Conservation (phyloP, 441 rosid genomes). For the Euphorbia corollata region DNA sequence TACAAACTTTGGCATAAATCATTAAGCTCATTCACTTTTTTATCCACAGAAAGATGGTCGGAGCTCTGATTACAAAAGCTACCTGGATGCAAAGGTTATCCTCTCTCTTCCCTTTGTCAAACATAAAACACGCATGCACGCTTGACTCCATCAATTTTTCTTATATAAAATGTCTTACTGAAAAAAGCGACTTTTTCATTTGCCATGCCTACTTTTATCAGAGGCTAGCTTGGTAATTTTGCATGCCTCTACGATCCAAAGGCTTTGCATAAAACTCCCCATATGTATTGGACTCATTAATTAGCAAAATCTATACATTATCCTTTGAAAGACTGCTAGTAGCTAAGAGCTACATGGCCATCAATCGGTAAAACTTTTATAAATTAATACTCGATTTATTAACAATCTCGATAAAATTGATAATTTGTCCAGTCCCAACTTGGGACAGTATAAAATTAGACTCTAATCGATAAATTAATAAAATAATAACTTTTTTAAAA, state of each 20-base stretch:
- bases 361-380: too few species aligned
- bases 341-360: neutral
- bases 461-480: too few species aligned
- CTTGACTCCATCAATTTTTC: neutral
- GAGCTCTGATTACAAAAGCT: slow-evolving; percentile 72
- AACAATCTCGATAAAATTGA: too few species aligned
- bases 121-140: neutral
- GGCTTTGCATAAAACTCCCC: too few species aligned
- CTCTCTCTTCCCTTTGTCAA: slow-evolving; percentile 12
- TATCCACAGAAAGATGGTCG: slow-evolving; percentile 71
- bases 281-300: neutral
- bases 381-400: too few species aligned
- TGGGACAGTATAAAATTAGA: too few species aligned
- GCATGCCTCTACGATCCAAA: neutral
- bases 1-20: slow-evolving; percentile 3
- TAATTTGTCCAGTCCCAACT: too few species aligned
- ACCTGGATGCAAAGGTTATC: slow-evolving; percentile 86
- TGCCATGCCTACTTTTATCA: neutral
- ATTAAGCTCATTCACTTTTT: slow-evolving; percentile 22
- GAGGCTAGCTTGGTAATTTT: neutral
- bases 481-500: too few species aligned
- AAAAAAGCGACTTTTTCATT: neutral
- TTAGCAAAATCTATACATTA: neutral
- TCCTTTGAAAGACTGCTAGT: neutral
- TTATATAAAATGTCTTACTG: slow-evolving; percentile 8